These are phyloP conservation scores for Penicillium sp. DNA, from an alignment of 2,329 filamentous ascomycete genomes.

Conservation along the genomic window DNA sequence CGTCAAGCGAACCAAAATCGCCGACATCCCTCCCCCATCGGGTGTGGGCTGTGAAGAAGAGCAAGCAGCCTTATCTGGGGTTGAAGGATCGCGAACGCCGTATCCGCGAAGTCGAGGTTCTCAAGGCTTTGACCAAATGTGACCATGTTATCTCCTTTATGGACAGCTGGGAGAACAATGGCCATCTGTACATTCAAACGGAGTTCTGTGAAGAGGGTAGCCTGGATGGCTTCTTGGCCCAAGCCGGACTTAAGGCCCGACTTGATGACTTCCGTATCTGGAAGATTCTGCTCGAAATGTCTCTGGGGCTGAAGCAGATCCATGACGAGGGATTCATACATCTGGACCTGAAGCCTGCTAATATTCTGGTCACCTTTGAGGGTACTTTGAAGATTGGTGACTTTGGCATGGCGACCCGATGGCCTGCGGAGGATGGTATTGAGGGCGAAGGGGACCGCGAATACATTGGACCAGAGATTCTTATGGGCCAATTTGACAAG, in stretches of 20 bases:
- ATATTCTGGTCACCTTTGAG: constrained; percentile 58
- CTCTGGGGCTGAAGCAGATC: constrained; percentile 75
- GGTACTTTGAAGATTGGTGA: constrained; percentile 59
- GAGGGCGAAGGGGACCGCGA: constrained; percentile 92
- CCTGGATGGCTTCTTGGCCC: constrained; percentile 73
- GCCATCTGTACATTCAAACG: constrained; percentile 89
- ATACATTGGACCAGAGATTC: constrained; percentile 89
- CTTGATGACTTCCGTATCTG: constrained; percentile 96
- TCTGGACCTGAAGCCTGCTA: constrained; percentile 58
- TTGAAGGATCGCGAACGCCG: constrained; percentile 71
- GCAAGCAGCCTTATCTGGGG: constrained; percentile 69
- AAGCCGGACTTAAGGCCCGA: constrained; percentile 71
- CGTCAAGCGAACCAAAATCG: constrained; percentile 44
- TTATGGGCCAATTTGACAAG: constrained; percentile 77
- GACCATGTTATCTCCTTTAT: constrained; percentile 80
- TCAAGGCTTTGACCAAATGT: constrained; percentile 66
- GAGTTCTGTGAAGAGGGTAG: constrained; percentile 95
- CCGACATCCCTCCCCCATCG: constrained; percentile 48
- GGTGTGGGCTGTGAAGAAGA: constrained; percentile 90
- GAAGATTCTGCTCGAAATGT: constrained; percentile 87
- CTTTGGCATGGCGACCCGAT: constrained; percentile 64
- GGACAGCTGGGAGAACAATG: constrained; percentile 77
- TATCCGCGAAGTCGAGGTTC: constrained; percentile 70
- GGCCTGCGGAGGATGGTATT: constrained; percentile 66
- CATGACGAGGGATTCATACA: constrained; percentile 76